A percentile compares a stretch with the other conserved stretches of the same genome.
Evolutionary conservation across 371 early-diverging fungal species (phyloP).

Genomic region (Rhizopus delemar): DNA sequence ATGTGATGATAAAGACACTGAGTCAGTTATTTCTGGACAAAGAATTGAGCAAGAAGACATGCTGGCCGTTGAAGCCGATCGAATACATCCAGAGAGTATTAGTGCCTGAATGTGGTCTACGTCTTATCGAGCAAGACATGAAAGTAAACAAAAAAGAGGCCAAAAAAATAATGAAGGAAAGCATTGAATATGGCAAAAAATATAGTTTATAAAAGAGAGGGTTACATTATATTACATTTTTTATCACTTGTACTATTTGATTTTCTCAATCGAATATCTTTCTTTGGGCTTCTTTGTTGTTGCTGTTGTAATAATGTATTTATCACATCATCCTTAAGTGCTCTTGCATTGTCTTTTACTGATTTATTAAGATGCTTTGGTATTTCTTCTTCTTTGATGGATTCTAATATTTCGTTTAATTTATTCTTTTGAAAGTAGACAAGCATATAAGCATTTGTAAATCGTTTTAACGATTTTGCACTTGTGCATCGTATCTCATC

Average conservation of each 20-base stretch:
- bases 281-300: slow-evolving; percentile 17
- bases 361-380: slow-evolving; percentile 50
- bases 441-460: slow-evolving; percentile 85
- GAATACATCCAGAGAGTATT: slow-evolving; percentile 66
- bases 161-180: slow-evolving; percentile 47
- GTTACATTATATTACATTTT: slow-evolving; percentile 28
- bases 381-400: slow-evolving; percentile 64
- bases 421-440: slow-evolving; percentile 84
- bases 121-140: slow-evolving; percentile 58
- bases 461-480: slow-evolving; percentile 21
- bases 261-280: slow-evolving; percentile 23
- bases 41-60: slow-evolving; percentile 30
- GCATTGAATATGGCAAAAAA: slow-evolving; percentile 10
- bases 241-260: slow-evolving; percentile 17
- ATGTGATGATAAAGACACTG: slow-evolving; percentile 43
- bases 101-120: slow-evolving; percentile 58
- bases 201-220: background rate
- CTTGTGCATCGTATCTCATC: slow-evolving; percentile 20
- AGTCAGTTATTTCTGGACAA: slow-evolving; percentile 39
- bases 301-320: slow-evolving; percentile 20
- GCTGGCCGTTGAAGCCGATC: slow-evolving; percentile 50
- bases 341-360: slow-evolving; percentile 45
- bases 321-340: slow-evolving; percentile 39
- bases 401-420: slow-evolving; percentile 69
- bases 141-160: slow-evolving; percentile 36